These are phyloP conservation scores for Pisolithus tinctorius DNA, from an alignment of 768 basidiomycete genomes.

Conservation along the genomic window DNA sequence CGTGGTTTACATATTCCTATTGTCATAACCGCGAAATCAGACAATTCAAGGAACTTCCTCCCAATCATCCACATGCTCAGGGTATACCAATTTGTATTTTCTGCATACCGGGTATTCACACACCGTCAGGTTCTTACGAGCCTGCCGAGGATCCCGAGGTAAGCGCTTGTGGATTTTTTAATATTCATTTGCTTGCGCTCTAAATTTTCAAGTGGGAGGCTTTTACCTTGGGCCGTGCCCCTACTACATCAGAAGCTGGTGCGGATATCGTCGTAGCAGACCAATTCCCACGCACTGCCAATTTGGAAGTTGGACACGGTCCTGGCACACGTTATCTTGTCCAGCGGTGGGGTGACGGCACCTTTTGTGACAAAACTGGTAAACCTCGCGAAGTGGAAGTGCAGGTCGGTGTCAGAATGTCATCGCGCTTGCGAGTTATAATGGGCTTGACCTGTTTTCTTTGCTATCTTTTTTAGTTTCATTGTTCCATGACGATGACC, in stretches of 20 bases:
- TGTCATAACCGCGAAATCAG: slow-evolving; percentile 94
- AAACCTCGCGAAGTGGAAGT: slow-evolving; percentile 87
- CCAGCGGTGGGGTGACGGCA: slow-evolving; percentile 88
- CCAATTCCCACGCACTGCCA: slow-evolving; percentile 54
- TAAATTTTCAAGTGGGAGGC: slow-evolving; percentile 56
- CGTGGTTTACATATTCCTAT: slow-evolving; percentile 97
- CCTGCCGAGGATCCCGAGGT: slow-evolving; percentile 85
- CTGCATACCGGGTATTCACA: slow-evolving; percentile 16
- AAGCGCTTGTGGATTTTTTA: slow-evolving; percentile 28
- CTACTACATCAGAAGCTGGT: slow-evolving; percentile 49
- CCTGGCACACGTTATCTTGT: slow-evolving; percentile 87
- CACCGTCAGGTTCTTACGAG: slow-evolving; percentile 53
- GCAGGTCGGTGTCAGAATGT: slow-evolving; percentile 51
- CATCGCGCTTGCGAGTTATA: background rate
- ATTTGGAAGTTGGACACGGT: slow-evolving; percentile 70
- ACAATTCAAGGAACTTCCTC: slow-evolving; percentile 84
- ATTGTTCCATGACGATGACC: slow-evolving; percentile 92
- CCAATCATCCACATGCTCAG: slow-evolving; percentile 55
- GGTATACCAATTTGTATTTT: slow-evolving; percentile 37
- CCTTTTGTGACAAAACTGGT: slow-evolving; percentile 88
- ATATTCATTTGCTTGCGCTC: slow-evolving; percentile 16
- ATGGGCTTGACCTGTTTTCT: background rate
- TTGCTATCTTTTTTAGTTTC: slow-evolving; percentile 52
- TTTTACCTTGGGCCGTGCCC: slow-evolving; percentile 72
- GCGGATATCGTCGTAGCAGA: slow-evolving; percentile 63